Conservation (phyloP, 352 stramenopile genomes). For the Globisporangium alternatum region DNA sequence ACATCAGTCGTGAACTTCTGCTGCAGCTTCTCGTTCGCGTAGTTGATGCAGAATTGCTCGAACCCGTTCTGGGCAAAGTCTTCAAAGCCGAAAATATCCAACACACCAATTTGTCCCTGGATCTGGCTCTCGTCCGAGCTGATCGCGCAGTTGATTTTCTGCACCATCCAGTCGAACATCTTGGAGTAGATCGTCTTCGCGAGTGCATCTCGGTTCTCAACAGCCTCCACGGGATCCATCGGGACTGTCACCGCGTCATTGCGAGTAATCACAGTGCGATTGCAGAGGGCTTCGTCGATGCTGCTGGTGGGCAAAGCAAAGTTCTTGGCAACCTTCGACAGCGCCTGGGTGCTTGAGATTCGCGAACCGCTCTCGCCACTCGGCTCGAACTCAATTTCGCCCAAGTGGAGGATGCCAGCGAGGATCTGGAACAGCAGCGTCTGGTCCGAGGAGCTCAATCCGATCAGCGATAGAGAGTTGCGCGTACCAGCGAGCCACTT, state of each 20-base stretch:
- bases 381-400: constrained; percentile 92
- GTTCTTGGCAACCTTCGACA: constrained; percentile 82
- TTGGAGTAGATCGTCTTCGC: constrained; percentile 98
- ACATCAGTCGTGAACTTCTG: constrained; percentile 94
- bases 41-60: constrained; percentile 93
- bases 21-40: constrained; percentile 90
- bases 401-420: constrained; percentile 93
- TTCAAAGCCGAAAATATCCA: constrained; percentile 99
- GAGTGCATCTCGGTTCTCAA: constrained; percentile 94
- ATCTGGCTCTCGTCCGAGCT: constrained; percentile 70
- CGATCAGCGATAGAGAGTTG: constrained; percentile 78
- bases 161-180: constrained; percentile 98
- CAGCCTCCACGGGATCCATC: constrained; percentile 86
- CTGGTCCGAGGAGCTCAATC: constrained; percentile 50
- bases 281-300: constrained; percentile 92
- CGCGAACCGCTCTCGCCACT: constrained; percentile 68
- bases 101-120: constrained; percentile 90
- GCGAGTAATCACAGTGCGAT: constrained; percentile 88
- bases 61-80: constrained; percentile 94
- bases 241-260: constrained; percentile 83
- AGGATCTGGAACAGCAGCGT: constrained; percentile 83
- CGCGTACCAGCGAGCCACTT: constrained; percentile 82
- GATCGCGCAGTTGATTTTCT: constrained; percentile 85
- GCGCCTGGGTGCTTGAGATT: constrained; percentile 61
- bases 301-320: constrained; percentile 84